Base-by-base conservation (phyloP, 75 land plant genomes). In the Gnetum montanum region DNA sequence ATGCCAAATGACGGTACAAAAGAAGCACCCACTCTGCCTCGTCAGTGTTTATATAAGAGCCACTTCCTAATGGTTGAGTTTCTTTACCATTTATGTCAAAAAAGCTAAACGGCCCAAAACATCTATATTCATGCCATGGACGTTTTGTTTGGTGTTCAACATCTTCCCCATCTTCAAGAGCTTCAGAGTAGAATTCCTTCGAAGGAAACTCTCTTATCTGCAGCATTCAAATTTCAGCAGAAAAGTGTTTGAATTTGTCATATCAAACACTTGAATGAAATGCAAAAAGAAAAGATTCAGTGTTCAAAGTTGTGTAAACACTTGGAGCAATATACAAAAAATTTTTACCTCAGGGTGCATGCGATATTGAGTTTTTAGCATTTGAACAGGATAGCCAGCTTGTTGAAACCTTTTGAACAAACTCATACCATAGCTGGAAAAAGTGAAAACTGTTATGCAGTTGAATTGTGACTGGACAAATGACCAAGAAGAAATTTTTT, bases 201-300 rank as follows among this genome's bases (percentile, higher is more conserved):
- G 98, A 94, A 24, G 98, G 98, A 60, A 94, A 94, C 41, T 75
- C 80, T 43, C 96, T 75, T 52, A 94, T 90, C 96, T 89, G 80
- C n/a, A 34, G n/a, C n/a, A 3, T 22, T 26, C 57, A 18, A 8
- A n/a, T n/a, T n/a, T n/a, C n/a, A n/a, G n/a, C n/a, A n/a, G n/a
- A n/a, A n/a, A n/a, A n/a, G n/a, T n/a, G n/a, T n/a, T n/a, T n/a
- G n/a, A n/a, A n/a, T n/a, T n/a, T n/a, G n/a, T n/a, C n/a, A n/a
- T n/a, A n/a, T n/a, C n/a, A n/a, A n/a, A n/a, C n/a, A n/a, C n/a
- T n/a, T n/a, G n/a, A n/a, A n/a, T n/a, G n/a, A n/a, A n/a, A n/a
- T n/a, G n/a, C n/a, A n/a, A n/a, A n/a, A n/a, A n/a, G n/a, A n/a
- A n/a, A n/a, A n/a, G n/a, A n/a, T n/a, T n/a, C n/a, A n/a, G n/a